Conservation (phyloP, 306 rosid species). For the Astragalus glycyphyllos region DNA sequence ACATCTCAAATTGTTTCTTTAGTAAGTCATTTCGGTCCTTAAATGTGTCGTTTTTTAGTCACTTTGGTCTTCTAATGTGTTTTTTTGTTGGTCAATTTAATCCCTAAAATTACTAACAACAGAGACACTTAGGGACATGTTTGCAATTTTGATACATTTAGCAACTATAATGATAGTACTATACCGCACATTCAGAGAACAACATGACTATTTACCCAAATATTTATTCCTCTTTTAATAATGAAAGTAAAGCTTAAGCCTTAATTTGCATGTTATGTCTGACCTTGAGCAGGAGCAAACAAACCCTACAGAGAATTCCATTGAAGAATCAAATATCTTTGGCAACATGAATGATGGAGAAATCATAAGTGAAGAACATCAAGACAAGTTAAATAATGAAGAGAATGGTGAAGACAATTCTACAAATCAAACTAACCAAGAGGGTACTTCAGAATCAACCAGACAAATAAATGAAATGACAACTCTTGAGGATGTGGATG, state of each 20-base stretch:
- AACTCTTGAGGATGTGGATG: constrained; percentile 20
- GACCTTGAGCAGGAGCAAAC: constrained; percentile 42
- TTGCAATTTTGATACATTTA: too few species aligned
- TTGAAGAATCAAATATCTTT: constrained; percentile 37
- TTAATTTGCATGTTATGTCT: not conserved
- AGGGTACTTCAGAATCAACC: constrained; percentile 10
- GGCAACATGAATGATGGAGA: constrained; percentile 29
- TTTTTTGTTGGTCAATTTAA: too few species aligned
- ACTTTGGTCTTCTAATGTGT: too few species aligned
- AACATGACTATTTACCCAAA: too few species aligned
- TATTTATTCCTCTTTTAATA: too few species aligned
- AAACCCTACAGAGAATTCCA: constrained; percentile 19
- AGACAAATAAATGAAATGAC: not conserved
- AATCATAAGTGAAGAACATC: constrained; percentile 13
- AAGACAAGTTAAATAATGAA: constrained; percentile 28
- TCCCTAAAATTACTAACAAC: too few species aligned
- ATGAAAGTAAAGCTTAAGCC: not conserved
- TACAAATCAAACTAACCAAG: constrained; percentile 16
- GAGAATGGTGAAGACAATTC: constrained; percentile 38
- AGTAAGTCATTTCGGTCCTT: too few species aligned
- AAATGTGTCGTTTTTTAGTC: too few species aligned
- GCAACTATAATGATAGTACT: too few species aligned
- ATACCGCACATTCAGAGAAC: too few species aligned
- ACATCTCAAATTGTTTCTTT: too few species aligned
- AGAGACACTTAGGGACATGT: too few species aligned